Evolutionary conservation across 306 rosid genomes (phyloP), one percentile per base, ranked within the genome.

Genomic region (Gillenia trifoliata): DNA sequence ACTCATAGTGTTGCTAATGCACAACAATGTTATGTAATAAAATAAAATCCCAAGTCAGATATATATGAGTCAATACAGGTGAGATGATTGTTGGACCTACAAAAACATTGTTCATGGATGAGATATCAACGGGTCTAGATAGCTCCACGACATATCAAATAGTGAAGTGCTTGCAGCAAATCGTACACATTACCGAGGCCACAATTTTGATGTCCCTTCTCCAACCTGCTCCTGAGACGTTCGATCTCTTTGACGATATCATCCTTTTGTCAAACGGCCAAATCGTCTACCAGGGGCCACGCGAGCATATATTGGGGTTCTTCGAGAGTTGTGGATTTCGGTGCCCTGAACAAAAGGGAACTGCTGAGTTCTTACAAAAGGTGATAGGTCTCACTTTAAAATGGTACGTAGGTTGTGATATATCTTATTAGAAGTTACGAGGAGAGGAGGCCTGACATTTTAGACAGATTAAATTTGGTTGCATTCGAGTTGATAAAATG

Each of bases 1-100:
- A 38, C 41, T 8, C 8, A 38, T 38, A 38, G 41, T 38, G 41
- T 38, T 0, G 11, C 41, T 38, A 3, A 55, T 55, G 29, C 12
- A 23, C 3, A 22, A 55, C 61, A 55, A 55, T 55, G 61, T 55
- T 55, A 6, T 49, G 2, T 49, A 13, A 19, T 4, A 38, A 10
- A 71, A 36, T 34, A 34, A 7, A 28, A 20, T 38, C 11, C 41
- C 41, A 38, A 38, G 22, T 36, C 3, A 13, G 38, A 16, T 23
- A n/a, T 3, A 28, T 20, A 11, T 54, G 29, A 13, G 29, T 31
- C 5, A 12, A 12, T 9, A 19, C 57, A 92, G 97, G 97, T 10
- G 97, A 94, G 62, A 91, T 91, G 96, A 91, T 91, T 16, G 97
- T 94, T 26, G 98, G 98, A 55, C 98, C 97, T 1, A n/a, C n/a